Evolutionary conservation across 148 eudicot species (phyloP).

Genomic region (Vaccinium darrowii): DNA sequence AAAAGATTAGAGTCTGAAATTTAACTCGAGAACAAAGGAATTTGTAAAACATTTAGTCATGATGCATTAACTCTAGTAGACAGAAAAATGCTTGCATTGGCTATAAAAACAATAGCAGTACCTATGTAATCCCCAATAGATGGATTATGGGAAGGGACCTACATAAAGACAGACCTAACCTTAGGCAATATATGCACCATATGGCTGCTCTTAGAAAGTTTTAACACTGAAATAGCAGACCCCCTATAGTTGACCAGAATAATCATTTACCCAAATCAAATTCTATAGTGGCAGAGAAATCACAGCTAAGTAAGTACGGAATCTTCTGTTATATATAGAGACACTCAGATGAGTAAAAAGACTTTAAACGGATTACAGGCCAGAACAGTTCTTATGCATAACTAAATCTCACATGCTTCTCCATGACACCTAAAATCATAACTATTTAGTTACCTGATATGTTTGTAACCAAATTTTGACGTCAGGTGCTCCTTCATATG

Average conservation of each 20-base stretch:
- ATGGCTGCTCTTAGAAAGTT: neutral
- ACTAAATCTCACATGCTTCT: neutral
- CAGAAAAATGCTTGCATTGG: neutral
- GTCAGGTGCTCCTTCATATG: constrained; percentile 84
- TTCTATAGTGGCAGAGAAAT: neutral
- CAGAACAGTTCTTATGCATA: neutral
- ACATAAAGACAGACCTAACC: neutral
- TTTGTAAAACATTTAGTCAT: neutral
- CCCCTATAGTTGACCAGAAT: no score
- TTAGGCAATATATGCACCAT: neutral
- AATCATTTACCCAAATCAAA: neutral
- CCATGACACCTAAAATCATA: neutral
- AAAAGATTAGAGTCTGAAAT: neutral
- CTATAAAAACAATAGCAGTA: neutral
- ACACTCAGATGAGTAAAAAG: neutral
- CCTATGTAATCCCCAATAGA: neutral
- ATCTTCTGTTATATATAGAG: neutral
- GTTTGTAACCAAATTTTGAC: constrained; percentile 93
- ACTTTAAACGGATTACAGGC: neutral
- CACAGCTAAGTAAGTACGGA: neutral
- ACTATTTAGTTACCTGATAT: constrained; percentile 47
- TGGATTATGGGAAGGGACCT: neutral
- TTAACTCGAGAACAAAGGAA: neutral
- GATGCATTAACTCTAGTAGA: neutral
- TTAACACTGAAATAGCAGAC: neutral